phyloP scores from a whole-genome alignment of 2,329 filamentous ascomycete species.

The Fusarium secorum region DNA sequence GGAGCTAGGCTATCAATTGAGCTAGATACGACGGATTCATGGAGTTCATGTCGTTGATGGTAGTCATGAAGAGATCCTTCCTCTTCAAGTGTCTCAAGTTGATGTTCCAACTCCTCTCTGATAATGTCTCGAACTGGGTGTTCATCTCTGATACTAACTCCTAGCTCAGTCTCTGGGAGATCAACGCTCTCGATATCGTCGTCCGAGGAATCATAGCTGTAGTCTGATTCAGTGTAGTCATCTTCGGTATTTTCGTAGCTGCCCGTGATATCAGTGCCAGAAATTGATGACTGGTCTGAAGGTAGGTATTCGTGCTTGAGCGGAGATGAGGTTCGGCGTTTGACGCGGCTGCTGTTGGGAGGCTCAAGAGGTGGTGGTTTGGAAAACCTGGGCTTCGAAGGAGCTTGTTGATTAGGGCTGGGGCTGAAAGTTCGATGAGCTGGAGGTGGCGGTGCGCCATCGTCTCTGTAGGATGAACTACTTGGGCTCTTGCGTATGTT shows the following conservation, averaged over 20 bases:
- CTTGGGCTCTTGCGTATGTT: slow-evolving; percentile 45
- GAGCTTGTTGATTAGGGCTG: slow-evolving; percentile 44
- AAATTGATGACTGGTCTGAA: slow-evolving; percentile 71
- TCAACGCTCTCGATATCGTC: slow-evolving; percentile 68
- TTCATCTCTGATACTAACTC: slow-evolving; percentile 61
- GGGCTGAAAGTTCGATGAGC: slow-evolving; percentile 56
- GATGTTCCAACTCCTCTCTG: slow-evolving; percentile 45
- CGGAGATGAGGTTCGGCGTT: slow-evolving; percentile 86
- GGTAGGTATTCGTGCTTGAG: slow-evolving; percentile 97
- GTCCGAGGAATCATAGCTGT: slow-evolving; percentile 56
- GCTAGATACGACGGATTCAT: slow-evolving; percentile 55
- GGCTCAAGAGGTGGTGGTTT: slow-evolving; percentile 59
- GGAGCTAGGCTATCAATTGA: slow-evolving; percentile 73
- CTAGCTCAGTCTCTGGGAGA: slow-evolving; percentile 65
- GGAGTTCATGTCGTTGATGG: slow-evolving; percentile 36
- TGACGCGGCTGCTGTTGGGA: slow-evolving; percentile 54
- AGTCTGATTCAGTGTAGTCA: slow-evolving; percentile 59
- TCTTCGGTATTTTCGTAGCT: slow-evolving; percentile 54
- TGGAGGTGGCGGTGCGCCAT: slow-evolving; percentile 64
- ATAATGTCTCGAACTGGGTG: slow-evolving; percentile 58
- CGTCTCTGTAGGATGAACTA: slow-evolving; percentile 55
- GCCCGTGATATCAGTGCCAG: slow-evolving; percentile 64
- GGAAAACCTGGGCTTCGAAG: slow-evolving; percentile 33
- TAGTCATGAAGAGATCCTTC: slow-evolving; percentile 17
- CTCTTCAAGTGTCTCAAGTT: slow-evolving; percentile 41